phyloP scores from a whole-genome alignment of 2,329 filamentous ascomycete species.

The Hymenoscyphus linearis region DNA sequence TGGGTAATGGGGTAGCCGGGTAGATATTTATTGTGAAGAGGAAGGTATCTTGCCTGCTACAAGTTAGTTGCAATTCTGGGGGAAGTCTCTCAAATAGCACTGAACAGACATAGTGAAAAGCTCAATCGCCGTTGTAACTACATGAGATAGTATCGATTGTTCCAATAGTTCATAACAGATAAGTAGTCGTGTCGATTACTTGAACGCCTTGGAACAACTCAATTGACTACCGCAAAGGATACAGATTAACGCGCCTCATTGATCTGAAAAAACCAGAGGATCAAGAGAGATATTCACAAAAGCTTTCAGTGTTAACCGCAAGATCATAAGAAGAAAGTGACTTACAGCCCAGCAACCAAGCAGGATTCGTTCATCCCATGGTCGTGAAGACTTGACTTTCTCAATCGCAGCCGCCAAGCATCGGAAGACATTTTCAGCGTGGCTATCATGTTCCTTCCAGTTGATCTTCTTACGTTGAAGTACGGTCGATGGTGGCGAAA shows the following conservation, averaged over 20 bases:
- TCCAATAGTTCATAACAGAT: too few species aligned
- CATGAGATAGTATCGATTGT: too few species aligned
- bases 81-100: too few species aligned
- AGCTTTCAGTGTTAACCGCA: neutral
- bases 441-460: conserved; percentile 55
- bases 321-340: neutral
- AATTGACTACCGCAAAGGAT: too few species aligned
- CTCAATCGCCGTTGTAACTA: too few species aligned
- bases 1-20: conserved; percentile 60
- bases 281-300: too few species aligned
- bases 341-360: conserved; percentile 77
- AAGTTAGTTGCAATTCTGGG: conserved; percentile 5
- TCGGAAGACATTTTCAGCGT: conserved; percentile 64
- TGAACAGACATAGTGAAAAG: too few species aligned
- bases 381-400: conserved; percentile 42
- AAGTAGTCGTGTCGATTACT: too few species aligned
- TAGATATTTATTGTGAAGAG: conserved; percentile 55
- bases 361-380: conserved; percentile 70
- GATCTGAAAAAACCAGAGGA: neutral
- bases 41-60: conserved; percentile 58
- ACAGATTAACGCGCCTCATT: neutral
- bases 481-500: conserved; percentile 33
- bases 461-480: neutral
- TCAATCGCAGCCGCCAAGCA: conserved; percentile 60
- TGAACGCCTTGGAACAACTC: too few species aligned